Conservation (phyloP, 441 rosid species). For the Capsella rubella region DNA sequence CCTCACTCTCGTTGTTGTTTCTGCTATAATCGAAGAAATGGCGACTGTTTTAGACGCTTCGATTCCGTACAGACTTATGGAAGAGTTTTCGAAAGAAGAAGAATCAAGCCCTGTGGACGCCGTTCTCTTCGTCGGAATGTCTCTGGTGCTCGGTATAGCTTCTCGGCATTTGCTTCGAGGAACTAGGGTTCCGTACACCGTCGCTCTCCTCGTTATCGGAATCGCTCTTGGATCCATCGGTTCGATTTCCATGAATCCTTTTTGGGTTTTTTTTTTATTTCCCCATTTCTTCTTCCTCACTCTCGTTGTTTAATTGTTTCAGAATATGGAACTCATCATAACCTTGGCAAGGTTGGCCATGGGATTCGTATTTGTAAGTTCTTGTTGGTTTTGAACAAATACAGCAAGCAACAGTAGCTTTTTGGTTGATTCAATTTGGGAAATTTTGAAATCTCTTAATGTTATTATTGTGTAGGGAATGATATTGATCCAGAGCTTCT, state of each 20-base stretch:
- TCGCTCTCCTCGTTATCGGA: constrained; percentile 86
- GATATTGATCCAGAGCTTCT: constrained; percentile 81
- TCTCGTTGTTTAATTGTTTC: constrained; percentile 35
- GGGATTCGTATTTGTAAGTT: constrained; percentile 95
- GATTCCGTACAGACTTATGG: constrained; percentile 18
- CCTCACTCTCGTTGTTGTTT: background rate
- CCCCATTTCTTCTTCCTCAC: no score
- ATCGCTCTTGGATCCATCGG: constrained; percentile 87
- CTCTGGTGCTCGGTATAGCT: constrained; percentile 82
- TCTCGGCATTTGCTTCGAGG: constrained; percentile 79
- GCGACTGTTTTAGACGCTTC: constrained; percentile 36
- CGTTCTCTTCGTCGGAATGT: constrained; percentile 77
- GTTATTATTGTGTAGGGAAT: constrained; percentile 64
- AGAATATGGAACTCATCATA: constrained; percentile 84
- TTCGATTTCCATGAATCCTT: constrained; percentile 30
- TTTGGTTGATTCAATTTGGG: constrained; percentile 49
- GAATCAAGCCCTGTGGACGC: constrained; percentile 62
- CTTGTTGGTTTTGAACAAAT: constrained; percentile 39
- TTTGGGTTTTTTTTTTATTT: no score
- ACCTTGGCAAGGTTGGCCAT: constrained; percentile 79
- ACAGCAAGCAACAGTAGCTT: background rate
- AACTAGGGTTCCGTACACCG: constrained; percentile 91
- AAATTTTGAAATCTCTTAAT: background rate
- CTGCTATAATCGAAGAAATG: constrained; percentile 14
- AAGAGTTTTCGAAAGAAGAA: constrained; percentile 21